These are phyloP conservation scores for Globisporangium cederbergense DNA, from an alignment of 352 stramenopile species.

Conservation along the genomic window DNA sequence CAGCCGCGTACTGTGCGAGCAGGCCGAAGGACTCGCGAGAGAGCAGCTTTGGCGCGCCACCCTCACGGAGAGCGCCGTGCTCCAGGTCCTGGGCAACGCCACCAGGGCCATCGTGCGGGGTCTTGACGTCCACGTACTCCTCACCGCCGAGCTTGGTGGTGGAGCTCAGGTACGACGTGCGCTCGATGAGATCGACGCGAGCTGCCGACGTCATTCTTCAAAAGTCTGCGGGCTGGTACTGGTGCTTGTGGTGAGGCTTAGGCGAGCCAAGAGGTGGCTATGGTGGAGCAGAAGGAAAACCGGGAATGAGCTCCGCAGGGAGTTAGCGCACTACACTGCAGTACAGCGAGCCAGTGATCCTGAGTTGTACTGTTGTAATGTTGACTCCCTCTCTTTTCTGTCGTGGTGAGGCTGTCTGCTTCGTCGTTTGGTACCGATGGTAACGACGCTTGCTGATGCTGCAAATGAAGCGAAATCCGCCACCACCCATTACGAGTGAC, in stretches of 20 bases:
- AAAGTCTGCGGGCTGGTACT: background rate
- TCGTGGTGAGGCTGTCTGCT: background rate
- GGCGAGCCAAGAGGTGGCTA: too few species aligned
- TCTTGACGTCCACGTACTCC: conserved; percentile 4
- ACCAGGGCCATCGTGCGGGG: background rate
- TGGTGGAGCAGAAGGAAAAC: background rate
- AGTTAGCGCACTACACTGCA: background rate
- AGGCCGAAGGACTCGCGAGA: conserved; percentile 38
- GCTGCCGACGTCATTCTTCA: background rate
- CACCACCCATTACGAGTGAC: background rate
- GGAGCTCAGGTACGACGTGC: conserved; percentile 8
- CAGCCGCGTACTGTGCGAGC: conserved; percentile 43
- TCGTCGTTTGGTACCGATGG: background rate
- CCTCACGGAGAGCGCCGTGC: conserved; percentile 35
- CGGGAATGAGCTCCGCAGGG: background rate
- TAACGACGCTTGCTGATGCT: background rate
- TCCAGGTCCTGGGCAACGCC: conserved; percentile 20
- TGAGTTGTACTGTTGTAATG: background rate
- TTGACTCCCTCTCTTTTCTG: background rate
- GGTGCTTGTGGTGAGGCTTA: background rate
- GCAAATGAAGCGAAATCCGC: background rate
- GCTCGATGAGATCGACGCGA: conserved; percentile 8
- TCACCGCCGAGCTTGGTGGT: background rate
- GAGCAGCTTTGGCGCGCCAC: conserved; percentile 29
- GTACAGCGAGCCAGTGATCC: background rate